A percentile compares a stretch with the other conserved stretches of the same genome.
phyloP scores from a whole-genome alignment of 2,329 filamentous ascomycete genomes.

The Sporothrix pseudoabietina region DNA sequence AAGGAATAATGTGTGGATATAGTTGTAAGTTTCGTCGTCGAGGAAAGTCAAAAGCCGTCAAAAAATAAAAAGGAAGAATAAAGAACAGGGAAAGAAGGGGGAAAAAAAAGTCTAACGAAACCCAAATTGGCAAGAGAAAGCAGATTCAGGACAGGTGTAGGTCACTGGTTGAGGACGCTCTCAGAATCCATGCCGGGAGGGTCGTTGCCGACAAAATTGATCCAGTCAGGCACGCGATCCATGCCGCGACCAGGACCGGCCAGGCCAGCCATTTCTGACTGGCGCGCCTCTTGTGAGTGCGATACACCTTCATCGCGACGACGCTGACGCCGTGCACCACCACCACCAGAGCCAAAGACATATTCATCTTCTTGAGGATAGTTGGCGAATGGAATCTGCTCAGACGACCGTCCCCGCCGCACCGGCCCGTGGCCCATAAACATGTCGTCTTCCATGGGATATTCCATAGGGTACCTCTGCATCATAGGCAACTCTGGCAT shows the following conservation, averaged over 20 bases:
- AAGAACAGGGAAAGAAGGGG: not conserved
- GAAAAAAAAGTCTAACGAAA: not conserved
- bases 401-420: not conserved
- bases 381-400: slow-evolving; percentile 23
- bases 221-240: slow-evolving; percentile 54
- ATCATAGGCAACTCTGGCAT: slow-evolving; percentile 39
- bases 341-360: not conserved
- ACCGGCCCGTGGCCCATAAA: slow-evolving; percentile 38
- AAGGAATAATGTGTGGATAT: slow-evolving; percentile 11
- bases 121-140: not conserved
- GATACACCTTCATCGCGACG: slow-evolving; percentile 18
- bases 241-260: slow-evolving; percentile 49
- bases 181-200: slow-evolving; percentile 40
- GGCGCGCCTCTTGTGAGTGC: slow-evolving; percentile 37
- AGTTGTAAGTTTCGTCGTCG: not conserved
- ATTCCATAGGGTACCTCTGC: slow-evolving; percentile 39
- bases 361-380: slow-evolving; percentile 26
- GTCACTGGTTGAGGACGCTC: not conserved
- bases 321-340: slow-evolving; percentile 13
- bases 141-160: not conserved
- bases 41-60: not conserved
- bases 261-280: slow-evolving; percentile 53
- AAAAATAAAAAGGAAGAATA: not conserved
- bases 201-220: slow-evolving; percentile 51
- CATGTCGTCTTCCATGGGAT: slow-evolving; percentile 48